Percentiles rank a stretch among this genome's conserved stretches.
phyloP scores from a whole-genome alignment of 2,329 filamentous ascomycete species.

The Phoma herbarum region DNA sequence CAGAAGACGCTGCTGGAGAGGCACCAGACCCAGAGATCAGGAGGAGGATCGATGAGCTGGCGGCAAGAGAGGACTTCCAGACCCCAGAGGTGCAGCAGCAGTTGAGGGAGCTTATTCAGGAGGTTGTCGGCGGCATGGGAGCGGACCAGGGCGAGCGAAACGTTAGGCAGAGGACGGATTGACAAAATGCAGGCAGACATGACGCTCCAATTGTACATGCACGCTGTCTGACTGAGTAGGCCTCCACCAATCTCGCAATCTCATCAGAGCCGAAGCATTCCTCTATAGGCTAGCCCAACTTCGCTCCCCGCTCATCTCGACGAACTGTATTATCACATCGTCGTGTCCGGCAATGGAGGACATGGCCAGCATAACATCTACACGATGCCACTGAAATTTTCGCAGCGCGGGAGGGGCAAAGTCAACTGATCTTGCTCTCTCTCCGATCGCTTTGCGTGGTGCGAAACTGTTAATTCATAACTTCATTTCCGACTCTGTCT shows the following conservation, averaged over 20 bases:
- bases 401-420: too few relatives aligned
- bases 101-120: constrained; percentile 79
- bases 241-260: not conserved
- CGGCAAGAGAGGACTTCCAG: constrained; percentile 82
- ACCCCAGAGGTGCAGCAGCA: constrained; percentile 81
- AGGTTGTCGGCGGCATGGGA: constrained; percentile 76
- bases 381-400: too few relatives aligned
- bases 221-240: not conserved
- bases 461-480: too few relatives aligned
- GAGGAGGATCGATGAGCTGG: constrained; percentile 86
- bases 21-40: constrained; percentile 84
- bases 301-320: too few relatives aligned
- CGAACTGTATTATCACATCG: too few relatives aligned
- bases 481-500: not conserved
- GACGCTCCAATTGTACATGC: too few relatives aligned
- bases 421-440: too few relatives aligned
- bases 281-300: too few relatives aligned
- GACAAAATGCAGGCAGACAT: constrained; percentile 19
- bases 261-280: too few relatives aligned
- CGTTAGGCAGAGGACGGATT: constrained; percentile 50
- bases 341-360: too few relatives aligned
- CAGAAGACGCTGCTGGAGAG: constrained; percentile 61
- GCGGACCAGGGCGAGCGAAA: constrained; percentile 66
- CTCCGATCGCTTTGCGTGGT: too few relatives aligned
- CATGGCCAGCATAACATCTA: too few relatives aligned